A percentile compares a stretch with the other conserved stretches of the same genome.
These are phyloP conservation scores for Lyophyllum semitale DNA, from an alignment of 768 basidiomycete species.

Conservation along the genomic window DNA sequence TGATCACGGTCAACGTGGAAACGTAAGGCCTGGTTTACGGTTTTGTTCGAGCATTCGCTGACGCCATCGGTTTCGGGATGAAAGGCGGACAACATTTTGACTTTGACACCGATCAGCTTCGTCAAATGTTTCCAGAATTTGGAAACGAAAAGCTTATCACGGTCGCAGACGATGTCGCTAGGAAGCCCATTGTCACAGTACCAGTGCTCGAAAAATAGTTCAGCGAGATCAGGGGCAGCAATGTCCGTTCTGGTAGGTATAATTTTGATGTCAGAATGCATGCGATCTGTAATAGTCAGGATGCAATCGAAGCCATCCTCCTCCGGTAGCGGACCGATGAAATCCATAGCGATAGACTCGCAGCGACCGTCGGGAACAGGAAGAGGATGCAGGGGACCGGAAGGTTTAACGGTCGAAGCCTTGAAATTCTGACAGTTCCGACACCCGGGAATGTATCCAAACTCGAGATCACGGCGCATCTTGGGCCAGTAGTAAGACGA, in stretches of 20 bases:
- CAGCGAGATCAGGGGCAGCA: slow-evolving; percentile 20
- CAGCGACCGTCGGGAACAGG: slow-evolving; percentile 26
- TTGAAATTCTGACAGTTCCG: not conserved
- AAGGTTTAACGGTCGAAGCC: not conserved
- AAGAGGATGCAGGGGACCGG: not conserved
- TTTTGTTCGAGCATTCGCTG: slow-evolving; percentile 15
- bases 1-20: slow-evolving; percentile 26
- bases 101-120: slow-evolving; percentile 21
- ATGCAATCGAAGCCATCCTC: slow-evolving; percentile 23
- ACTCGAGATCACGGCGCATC: not conserved
- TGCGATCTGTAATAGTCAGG: slow-evolving; percentile 25
- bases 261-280: slow-evolving; percentile 24
- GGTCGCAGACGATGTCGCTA: slow-evolving; percentile 24
- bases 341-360: slow-evolving; percentile 21
- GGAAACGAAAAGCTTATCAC: slow-evolving; percentile 12
- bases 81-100: slow-evolving; percentile 3
- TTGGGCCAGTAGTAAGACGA: no score
- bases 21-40: slow-evolving; percentile 27
- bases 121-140: slow-evolving; percentile 28
- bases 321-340: slow-evolving; percentile 6
- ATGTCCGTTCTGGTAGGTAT: slow-evolving; percentile 3
- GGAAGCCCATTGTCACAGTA: slow-evolving; percentile 38
- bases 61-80: no score
- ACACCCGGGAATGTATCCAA: not conserved
- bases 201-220: slow-evolving; percentile 29